Conservation (phyloP, 2,329 filamentous ascomycete species). For the Niveomyces coronatus region DNA sequence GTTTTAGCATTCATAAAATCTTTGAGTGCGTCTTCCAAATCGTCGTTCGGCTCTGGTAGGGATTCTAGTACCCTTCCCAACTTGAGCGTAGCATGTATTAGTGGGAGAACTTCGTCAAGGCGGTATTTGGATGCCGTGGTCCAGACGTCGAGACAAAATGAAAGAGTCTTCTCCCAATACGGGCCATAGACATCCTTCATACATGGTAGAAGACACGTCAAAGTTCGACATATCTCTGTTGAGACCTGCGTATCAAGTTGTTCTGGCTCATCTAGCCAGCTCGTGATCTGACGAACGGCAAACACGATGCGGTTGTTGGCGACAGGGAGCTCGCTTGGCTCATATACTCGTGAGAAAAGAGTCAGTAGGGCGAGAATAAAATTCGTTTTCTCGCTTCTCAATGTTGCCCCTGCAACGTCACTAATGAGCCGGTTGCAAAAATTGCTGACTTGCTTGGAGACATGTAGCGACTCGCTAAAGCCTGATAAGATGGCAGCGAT, state of each 20-base stretch:
- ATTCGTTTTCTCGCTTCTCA: slow-evolving; percentile 33
- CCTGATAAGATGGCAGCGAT: slow-evolving; percentile 41
- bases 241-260: slow-evolving; percentile 33
- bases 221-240: slow-evolving; percentile 42
- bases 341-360: slow-evolving; percentile 41
- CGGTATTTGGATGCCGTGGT: slow-evolving; percentile 31
- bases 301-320: slow-evolving; percentile 67
- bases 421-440: slow-evolving; percentile 52
- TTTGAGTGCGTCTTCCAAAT: slow-evolving; percentile 65
- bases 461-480: slow-evolving; percentile 37
- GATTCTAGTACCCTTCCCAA: slow-evolving; percentile 54
- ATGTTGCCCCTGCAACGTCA: slow-evolving; percentile 42
- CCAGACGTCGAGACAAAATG: slow-evolving; percentile 51
- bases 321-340: slow-evolving; percentile 41
- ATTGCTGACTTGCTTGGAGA: slow-evolving; percentile 38
- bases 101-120: slow-evolving; percentile 43
- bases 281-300: slow-evolving; percentile 66
- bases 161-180: slow-evolving; percentile 64
- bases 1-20: slow-evolving; percentile 47
- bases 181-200: slow-evolving; percentile 78
- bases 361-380: slow-evolving; percentile 44
- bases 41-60: slow-evolving; percentile 70
- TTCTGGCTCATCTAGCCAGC: slow-evolving; percentile 51
- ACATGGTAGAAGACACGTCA: slow-evolving; percentile 56
- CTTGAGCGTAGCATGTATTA: slow-evolving; percentile 62